Conservation (phyloP, 495 filamentous ascomycete species). For the Penicillium egyptiacum region DNA sequence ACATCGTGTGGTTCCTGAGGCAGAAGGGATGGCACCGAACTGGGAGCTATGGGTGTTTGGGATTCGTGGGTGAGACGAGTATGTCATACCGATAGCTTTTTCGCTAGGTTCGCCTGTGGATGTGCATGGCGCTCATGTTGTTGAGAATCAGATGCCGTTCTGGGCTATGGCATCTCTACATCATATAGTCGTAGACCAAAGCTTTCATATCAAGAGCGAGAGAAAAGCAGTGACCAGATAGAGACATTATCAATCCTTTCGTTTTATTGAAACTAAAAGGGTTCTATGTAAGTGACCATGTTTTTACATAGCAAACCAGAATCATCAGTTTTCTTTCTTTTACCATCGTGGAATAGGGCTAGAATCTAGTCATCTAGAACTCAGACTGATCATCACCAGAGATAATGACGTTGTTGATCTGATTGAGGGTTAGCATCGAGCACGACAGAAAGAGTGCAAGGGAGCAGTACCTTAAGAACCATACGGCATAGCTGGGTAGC, state of each 20-base stretch:
- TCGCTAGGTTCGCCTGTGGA: background rate
- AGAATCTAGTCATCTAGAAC: constrained; percentile 59
- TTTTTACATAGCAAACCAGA: constrained; percentile 33
- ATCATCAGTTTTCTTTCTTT: constrained; percentile 30
- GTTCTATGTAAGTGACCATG: constrained; percentile 35
- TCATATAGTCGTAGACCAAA: background rate
- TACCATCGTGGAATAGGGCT: constrained; percentile 27
- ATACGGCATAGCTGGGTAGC: constrained; percentile 98
- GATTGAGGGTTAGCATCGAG: constrained; percentile 23
- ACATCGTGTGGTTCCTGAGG: background rate
- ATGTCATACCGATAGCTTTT: background rate
- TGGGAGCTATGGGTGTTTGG: background rate
- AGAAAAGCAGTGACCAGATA: background rate
- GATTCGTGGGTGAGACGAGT: background rate
- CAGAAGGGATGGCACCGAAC: background rate
- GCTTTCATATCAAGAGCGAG: background rate
- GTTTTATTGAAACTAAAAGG: constrained; percentile 29
- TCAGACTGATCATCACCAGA: constrained; percentile 89
- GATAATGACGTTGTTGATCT: constrained; percentile 92
- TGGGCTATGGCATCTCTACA: background rate
- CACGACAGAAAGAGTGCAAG: background rate
- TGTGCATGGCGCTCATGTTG: background rate
- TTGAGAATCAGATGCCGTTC: background rate
- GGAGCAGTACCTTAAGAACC: constrained; percentile 81
- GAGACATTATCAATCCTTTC: constrained; percentile 32